Evolutionary conservation across 129 eudicot species (phyloP).

Genomic region (Kitagawia praeruptora): DNA sequence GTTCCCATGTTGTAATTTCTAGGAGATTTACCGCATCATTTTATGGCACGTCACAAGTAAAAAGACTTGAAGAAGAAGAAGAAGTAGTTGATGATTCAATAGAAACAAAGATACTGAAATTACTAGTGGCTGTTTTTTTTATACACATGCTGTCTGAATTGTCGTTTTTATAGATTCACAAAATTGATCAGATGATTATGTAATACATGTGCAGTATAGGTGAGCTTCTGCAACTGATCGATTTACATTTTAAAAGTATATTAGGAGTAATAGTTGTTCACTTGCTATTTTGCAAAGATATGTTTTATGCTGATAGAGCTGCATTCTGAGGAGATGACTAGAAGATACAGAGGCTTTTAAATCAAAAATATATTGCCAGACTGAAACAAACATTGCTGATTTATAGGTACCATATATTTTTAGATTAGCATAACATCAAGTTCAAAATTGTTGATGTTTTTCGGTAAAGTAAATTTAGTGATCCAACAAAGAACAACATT

Average conservation of each 20-base stretch:
- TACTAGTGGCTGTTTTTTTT: neutral
- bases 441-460: neutral
- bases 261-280: neutral
- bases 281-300: neutral
- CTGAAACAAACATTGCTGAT: neutral
- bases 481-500: neutral
- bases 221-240: neutral
- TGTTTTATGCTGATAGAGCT: neutral
- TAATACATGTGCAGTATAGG: neutral
- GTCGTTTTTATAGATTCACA: neutral
- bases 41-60: neutral
- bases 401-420: neutral
- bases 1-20: slow-evolving; percentile 51
- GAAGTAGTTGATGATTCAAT: neutral
- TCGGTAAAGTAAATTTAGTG: neutral
- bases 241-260: neutral
- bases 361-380: neutral
- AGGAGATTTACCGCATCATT: neutral
- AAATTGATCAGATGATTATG: neutral
- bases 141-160: neutral
- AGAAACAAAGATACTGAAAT: neutral
- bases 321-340: neutral
- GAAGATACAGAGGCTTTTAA: neutral
- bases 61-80: no score
- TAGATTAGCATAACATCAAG: neutral